These are phyloP conservation scores for Fragaria nilgerrensis DNA, from an alignment of 306 rosid species.

Conservation along the genomic window DNA sequence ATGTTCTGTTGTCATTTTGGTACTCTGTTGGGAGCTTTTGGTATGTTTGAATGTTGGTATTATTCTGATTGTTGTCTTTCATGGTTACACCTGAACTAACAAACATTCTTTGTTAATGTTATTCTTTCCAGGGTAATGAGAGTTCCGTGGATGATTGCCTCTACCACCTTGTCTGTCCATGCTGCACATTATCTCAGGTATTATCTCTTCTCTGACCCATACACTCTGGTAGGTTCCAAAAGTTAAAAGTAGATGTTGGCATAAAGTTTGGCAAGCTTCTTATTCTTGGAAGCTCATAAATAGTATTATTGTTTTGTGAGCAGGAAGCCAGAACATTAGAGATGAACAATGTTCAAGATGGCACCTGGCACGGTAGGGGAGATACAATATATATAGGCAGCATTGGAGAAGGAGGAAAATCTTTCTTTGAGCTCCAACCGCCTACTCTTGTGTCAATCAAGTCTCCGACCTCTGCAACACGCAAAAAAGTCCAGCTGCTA, in stretches of 20 bases:
- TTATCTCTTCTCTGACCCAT: not conserved
- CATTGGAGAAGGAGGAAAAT: slow-evolving; percentile 51
- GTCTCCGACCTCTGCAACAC: slow-evolving; percentile 26
- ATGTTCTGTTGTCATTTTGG: not conserved
- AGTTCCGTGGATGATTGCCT: slow-evolving; percentile 52
- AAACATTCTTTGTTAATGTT: not conserved
- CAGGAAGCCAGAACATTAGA: slow-evolving; percentile 96
- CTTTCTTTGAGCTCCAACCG: slow-evolving; percentile 53
- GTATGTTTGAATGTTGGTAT: not conserved
- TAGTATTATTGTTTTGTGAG: slow-evolving; percentile 18
- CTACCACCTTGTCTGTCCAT: slow-evolving; percentile 56
- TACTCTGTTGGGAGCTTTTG: not conserved
- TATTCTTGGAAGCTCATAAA: slow-evolving; percentile 10
- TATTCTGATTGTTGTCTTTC: slow-evolving; percentile 1
- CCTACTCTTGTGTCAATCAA: slow-evolving; percentile 53
- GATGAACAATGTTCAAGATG: slow-evolving; percentile 94
- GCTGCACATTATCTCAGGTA: slow-evolving; percentile 60
- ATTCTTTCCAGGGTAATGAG: slow-evolving; percentile 47
- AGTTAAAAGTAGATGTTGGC: not conserved
- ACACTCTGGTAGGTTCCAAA: not conserved
- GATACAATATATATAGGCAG: slow-evolving; percentile 76
- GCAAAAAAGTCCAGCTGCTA: slow-evolving; percentile 26
- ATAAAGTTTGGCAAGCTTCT: not conserved
- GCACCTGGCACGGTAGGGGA: slow-evolving; percentile 97
- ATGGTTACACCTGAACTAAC: slow-evolving; percentile 11